Conservation (phyloP, 805 yeast species). For the Jamesozyma jinghongensis region DNA sequence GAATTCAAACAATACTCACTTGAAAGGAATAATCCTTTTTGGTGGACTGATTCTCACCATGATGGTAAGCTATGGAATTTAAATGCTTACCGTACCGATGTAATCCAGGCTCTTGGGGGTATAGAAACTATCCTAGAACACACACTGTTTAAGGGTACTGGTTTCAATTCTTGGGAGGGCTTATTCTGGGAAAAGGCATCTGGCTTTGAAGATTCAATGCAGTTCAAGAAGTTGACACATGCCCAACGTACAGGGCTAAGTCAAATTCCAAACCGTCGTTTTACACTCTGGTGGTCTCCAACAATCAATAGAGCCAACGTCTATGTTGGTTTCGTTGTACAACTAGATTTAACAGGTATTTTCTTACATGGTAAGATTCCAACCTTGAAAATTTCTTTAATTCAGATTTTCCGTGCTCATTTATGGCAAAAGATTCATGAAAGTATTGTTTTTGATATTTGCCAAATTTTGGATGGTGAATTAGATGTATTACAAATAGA, state of each 20-base stretch:
- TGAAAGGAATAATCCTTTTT: conserved; percentile 74
- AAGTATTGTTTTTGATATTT: conserved; percentile 82
- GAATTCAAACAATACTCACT: conserved; percentile 68
- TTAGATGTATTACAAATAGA: conserved; percentile 76
- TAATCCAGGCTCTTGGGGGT: conserved; percentile 95
- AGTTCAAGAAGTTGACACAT: conserved; percentile 87
- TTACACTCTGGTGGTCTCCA: conserved; percentile 99
- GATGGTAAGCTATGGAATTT: conserved; percentile 96
- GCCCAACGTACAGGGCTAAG: conserved; percentile 96
- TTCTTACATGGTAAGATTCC: conserved; percentile 97
- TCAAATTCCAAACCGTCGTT: conserved; percentile 95
- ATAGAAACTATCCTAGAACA: conserved; percentile 93
- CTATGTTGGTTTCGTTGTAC: conserved; percentile 94
- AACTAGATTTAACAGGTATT: conserved; percentile 91
- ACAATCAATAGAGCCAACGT: conserved; percentile 97
- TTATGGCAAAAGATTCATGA: conserved; percentile 99
- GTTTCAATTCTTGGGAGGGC: conserved; percentile 98
- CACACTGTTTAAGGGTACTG: conserved; percentile 91
- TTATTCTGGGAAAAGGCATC: conserved; percentile 97
- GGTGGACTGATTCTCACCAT: conserved; percentile 93
- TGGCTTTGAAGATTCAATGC: conserved; percentile 94
- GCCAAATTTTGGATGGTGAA: conserved; percentile 86
- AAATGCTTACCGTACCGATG: conserved; percentile 88
- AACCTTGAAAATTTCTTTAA: conserved; percentile 85
- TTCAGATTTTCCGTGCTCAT: conserved; percentile 95